Base-by-base conservation (phyloP, 1,284 basidiomycete species). In the Ganoderma leucocontextum region DNA sequence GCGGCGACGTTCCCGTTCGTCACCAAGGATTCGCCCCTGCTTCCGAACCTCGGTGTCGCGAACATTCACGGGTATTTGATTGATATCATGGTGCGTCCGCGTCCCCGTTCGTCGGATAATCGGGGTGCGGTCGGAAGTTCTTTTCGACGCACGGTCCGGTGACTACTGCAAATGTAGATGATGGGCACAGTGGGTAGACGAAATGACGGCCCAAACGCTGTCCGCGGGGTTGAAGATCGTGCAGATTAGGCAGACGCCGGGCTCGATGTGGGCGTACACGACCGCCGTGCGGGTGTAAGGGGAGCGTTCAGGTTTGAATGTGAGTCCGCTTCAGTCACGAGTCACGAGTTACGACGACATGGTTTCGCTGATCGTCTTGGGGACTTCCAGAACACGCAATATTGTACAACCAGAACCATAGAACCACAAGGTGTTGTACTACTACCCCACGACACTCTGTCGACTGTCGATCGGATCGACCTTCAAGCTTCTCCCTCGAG, bases 151-250 rank as follows among this genome's bases (percentile, higher is more conserved):
- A 17, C 6, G n/a, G 2, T 39, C 8, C 10, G 12, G 4, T 13
- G 29, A 22, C 25, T 13, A 4, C 22, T 2, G n/a, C n/a, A n/a
- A n/a, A 15, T 59, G 17, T 42, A 67, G 66, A 67, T 67, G 71
- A 64, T 68, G 66, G 68, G 68, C 25, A 64, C n/a, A n/a, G n/a
- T 69, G 66, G 0, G 80, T 90, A 9, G 83, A 86, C 59, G 90
- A 91, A 76, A 83, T 87, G 55, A 82, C 85, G 4, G 80, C 82
- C 2, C 78, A 91, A 38, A 79, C 84, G 5, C 79, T 82, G 29
- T 88, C 87, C 0, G 85, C 90, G 8, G 91, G 91, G 2, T 91
- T 90, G 90, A 87, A 85, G 66, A 81, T 91, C 29, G 78, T 81
- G 47, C 84, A 84, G 57, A 85, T 91, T 61, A 84, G 83, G 19